Conservation (phyloP, 2,329 filamentous ascomycete genomes). For the Trichoderma breve region DNA sequence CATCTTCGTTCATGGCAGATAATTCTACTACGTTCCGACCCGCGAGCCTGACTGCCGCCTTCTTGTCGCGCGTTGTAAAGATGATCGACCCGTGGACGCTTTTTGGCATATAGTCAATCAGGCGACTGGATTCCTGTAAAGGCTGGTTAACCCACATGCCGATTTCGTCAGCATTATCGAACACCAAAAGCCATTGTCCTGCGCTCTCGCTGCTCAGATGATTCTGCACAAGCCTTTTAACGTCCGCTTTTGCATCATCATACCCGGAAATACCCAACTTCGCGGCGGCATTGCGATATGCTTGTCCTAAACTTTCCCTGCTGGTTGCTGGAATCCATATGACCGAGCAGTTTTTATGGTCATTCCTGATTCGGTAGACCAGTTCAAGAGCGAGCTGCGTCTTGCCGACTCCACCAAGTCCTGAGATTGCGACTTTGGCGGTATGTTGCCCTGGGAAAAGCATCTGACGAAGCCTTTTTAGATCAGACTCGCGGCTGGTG, state of each 20-base stretch:
- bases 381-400: slow-evolving; percentile 38
- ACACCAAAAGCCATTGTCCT: slow-evolving; percentile 41
- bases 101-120: slow-evolving; percentile 32
- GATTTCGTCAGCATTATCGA: slow-evolving; percentile 46
- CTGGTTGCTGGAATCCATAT: slow-evolving; percentile 40
- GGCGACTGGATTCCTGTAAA: background rate
- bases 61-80: slow-evolving; percentile 24
- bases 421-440: slow-evolving; percentile 5
- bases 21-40: slow-evolving; percentile 22
- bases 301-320: slow-evolving; percentile 33
- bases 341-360: slow-evolving; percentile 34
- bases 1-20: background rate
- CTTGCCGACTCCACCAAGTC: slow-evolving; percentile 37
- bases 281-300: slow-evolving; percentile 35
- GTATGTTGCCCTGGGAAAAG: background rate
- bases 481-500: background rate
- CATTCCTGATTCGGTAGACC: slow-evolving; percentile 29
- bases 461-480: background rate
- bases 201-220: slow-evolving; percentile 30
- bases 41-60: slow-evolving; percentile 10
- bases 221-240: slow-evolving; percentile 37
- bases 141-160: slow-evolving; percentile 29
- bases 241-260: slow-evolving; percentile 35
- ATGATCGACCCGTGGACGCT: slow-evolving; percentile 23
- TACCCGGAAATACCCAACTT: slow-evolving; percentile 30